phyloP scores from a whole-genome alignment of 805 yeast species.

The Komagataella mondaviorum region DNA sequence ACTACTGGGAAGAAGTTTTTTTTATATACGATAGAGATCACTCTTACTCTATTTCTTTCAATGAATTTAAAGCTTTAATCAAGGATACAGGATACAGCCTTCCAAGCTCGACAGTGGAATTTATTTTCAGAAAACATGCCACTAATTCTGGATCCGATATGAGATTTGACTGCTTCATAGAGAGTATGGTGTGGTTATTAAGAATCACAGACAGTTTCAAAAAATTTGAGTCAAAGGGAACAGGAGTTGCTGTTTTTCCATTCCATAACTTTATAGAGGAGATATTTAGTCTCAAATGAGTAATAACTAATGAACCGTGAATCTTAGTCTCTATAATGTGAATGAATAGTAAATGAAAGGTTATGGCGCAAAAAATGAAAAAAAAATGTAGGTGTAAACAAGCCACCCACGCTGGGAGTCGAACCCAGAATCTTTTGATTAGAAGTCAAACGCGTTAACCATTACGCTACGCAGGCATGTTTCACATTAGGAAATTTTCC shows the following conservation, averaged over 20 bases:
- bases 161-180: background rate
- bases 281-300: background rate
- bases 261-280: background rate
- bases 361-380: too few relatives aligned
- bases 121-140: background rate
- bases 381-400: background rate
- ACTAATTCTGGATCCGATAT: background rate
- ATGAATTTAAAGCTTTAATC: background rate
- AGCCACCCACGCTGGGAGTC: slow-evolving; percentile 35
- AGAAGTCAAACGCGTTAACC: slow-evolving; percentile 59
- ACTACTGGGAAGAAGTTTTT: background rate
- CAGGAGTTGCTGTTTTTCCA: background rate
- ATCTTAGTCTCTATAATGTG: background rate
- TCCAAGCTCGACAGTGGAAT: background rate
- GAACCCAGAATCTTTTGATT: slow-evolving; percentile 56
- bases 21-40: background rate
- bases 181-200: background rate
- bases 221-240: background rate
- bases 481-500: background rate
- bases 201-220: slow-evolving; percentile 1
- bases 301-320: background rate
- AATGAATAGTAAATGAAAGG: too few relatives aligned
- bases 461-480: slow-evolving; percentile 33
- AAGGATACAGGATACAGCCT: background rate
- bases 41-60: background rate